These are phyloP conservation scores for Zygosaccharomyces gambellarensis DNA, from an alignment of 805 yeast species.

Conservation along the genomic window DNA sequence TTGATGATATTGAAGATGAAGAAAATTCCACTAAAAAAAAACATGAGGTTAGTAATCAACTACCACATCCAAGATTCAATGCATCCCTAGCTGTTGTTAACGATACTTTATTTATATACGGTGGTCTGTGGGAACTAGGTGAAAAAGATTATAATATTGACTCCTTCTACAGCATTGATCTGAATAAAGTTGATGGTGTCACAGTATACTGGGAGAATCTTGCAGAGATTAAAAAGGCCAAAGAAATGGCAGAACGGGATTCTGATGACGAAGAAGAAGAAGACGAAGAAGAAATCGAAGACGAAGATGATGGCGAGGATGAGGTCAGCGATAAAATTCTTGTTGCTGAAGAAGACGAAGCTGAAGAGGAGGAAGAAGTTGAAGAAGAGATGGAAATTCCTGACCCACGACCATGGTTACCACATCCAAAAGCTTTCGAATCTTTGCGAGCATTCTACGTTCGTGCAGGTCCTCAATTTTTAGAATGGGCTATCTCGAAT, in stretches of 20 bases:
- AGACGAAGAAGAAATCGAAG: slow-evolving; percentile 68
- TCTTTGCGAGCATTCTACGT: slow-evolving; percentile 75
- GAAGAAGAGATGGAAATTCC: slow-evolving; percentile 68
- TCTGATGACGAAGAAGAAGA: slow-evolving; percentile 63
- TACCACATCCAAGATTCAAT: slow-evolving; percentile 89
- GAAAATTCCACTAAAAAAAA: slow-evolving; percentile 38
- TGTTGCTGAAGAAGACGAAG: slow-evolving; percentile 37
- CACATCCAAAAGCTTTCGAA: slow-evolving; percentile 95
- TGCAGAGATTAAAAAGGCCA: slow-evolving; percentile 46
- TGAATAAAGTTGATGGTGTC: slow-evolving; percentile 83
- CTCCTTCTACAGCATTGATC: slow-evolving; percentile 78
- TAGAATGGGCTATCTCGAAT: slow-evolving; percentile 89
- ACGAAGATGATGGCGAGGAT: slow-evolving; percentile 51
- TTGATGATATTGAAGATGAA: slow-evolving; percentile 37
- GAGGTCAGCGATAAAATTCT: slow-evolving; percentile 39
- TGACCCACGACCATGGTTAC: slow-evolving; percentile 93
- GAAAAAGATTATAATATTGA: slow-evolving; percentile 83
- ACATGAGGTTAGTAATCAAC: slow-evolving; percentile 51
- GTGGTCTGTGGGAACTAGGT: slow-evolving; percentile 86
- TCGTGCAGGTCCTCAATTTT: slow-evolving; percentile 79
- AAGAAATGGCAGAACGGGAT: slow-evolving; percentile 46
- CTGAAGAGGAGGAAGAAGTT: slow-evolving; percentile 37
- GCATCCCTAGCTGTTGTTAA: slow-evolving; percentile 80
- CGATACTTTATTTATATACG: slow-evolving; percentile 76
- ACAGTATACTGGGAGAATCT: slow-evolving; percentile 88